Evolutionary conservation across 2,329 filamentous ascomycete species (phyloP), one percentile per base, ranked within the genome.

Genomic region (Epichloe gansuensis): DNA sequence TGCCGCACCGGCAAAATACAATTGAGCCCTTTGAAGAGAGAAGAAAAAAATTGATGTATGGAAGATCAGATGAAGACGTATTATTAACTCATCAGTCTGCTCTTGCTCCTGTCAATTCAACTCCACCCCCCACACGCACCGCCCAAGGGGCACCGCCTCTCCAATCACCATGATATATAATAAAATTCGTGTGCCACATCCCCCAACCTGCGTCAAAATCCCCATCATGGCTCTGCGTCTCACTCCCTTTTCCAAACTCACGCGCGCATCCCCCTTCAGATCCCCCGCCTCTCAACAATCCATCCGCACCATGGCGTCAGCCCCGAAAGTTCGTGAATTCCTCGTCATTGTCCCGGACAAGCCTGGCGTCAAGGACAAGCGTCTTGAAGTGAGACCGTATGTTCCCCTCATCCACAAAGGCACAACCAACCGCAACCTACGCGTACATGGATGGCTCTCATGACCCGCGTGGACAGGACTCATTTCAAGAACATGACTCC

Each of bases 271-370:
- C 6, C 25, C 49, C 35, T 25, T 51, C 45, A 27, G 53, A 25
- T 55, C 50, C 44, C 45, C 50, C 38, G 49, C 43, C 13, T 48
- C 39, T 23, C 50, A 34, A 17, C 23, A 11, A 13, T 44, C 44
- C 8, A 35, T 55, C 50, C 59, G 60, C 53, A 59, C 59, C 56
- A 68, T 68, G 65, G 56, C 65, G 23, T 55, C 65, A 25, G 47
- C 58, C 35, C 44, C 57, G 25, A 60, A 58, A 39, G 77, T 75
- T 62, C 75, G 70, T 55, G 81, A 87, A 66, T 89, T 82, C 72
- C 75, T 89, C 39, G 81, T 84, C 59, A 73, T 88, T 53, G 63
- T 87, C 39, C 84, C 82, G 12, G 84, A 88, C 66, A 78, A 81
- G 65, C 75, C 81, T 2, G 80, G 76, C 41, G 71, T 67, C 21